Conservation (phyloP, 306 rosid genomes). For the Lablab purpureus region DNA sequence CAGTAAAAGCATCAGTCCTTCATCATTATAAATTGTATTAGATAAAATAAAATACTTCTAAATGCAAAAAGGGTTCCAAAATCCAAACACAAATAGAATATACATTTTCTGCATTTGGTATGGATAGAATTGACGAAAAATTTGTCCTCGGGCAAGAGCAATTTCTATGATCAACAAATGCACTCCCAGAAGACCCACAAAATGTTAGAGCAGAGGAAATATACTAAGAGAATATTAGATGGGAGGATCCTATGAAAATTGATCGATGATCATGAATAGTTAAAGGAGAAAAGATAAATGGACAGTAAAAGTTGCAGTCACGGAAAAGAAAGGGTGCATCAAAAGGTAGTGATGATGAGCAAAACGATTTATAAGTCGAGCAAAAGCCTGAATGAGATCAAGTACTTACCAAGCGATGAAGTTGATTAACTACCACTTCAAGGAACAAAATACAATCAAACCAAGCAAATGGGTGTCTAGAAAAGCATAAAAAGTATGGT, state of each 20-base stretch:
- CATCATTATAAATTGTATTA: slow-evolving; percentile 26
- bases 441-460: slow-evolving; percentile 35
- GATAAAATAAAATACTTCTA: slow-evolving; percentile 3
- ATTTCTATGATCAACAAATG: slow-evolving; percentile 8
- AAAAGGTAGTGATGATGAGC: slow-evolving; percentile 48
- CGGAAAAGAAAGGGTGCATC: slow-evolving; percentile 37
- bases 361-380: slow-evolving; percentile 24
- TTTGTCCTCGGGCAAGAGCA: slow-evolving; percentile 9
- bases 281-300: slow-evolving; percentile 1
- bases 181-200: not conserved
- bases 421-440: slow-evolving; percentile 40
- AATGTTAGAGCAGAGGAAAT: not conserved
- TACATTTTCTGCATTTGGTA: not conserved
- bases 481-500: slow-evolving; percentile 42
- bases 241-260: slow-evolving; percentile 39
- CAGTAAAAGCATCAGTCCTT: not conserved
- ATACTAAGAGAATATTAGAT: not conserved
- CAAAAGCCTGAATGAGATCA: slow-evolving; percentile 47
- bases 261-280: slow-evolving; percentile 33
- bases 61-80: slow-evolving; percentile 36
- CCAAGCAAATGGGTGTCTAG: slow-evolving; percentile 51
- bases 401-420: slow-evolving; percentile 55
- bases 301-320: not conserved
- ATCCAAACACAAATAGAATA: slow-evolving; percentile 32
- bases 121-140: not conserved